phyloP scores from a whole-genome alignment of 495 filamentous ascomycete genomes.

The Penicillium bovifimosum region DNA sequence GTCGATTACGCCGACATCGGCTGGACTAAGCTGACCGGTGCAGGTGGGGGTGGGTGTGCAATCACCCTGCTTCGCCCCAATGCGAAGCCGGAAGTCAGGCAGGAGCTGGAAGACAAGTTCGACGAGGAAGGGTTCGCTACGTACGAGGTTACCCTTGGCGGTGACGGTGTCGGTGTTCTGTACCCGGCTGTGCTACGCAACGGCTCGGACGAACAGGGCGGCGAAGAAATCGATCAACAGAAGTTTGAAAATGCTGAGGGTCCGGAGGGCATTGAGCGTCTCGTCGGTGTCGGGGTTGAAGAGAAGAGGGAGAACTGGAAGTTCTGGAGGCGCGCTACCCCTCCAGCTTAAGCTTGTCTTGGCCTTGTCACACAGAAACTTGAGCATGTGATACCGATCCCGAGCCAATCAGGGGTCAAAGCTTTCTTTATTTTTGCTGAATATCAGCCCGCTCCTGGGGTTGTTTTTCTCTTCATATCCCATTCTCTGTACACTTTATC shows the following conservation, averaged over 20 bases:
- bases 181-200: slow-evolving; percentile 84
- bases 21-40: slow-evolving; percentile 95
- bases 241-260: slow-evolving; percentile 81
- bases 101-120: slow-evolving; percentile 60
- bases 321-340: slow-evolving; percentile 66
- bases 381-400: background rate
- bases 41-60: slow-evolving; percentile 89
- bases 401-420: background rate
- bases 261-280: slow-evolving; percentile 69
- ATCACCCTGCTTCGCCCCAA: slow-evolving; percentile 81
- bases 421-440: background rate
- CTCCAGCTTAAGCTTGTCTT: background rate
- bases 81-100: slow-evolving; percentile 43
- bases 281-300: slow-evolving; percentile 55
- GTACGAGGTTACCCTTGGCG: slow-evolving; percentile 83
- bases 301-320: slow-evolving; percentile 82
- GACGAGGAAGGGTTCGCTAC: slow-evolving; percentile 70
- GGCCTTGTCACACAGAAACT: background rate
- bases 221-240: slow-evolving; percentile 87
- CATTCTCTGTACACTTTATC: slow-evolving; percentile 25
- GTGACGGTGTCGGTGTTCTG: slow-evolving; percentile 86
- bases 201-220: slow-evolving; percentile 65
- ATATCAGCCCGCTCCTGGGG: background rate
- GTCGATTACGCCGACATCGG: slow-evolving; percentile 87
- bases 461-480: slow-evolving; percentile 8